phyloP scores from a whole-genome alignment of 805 yeast species.

The Teunomyces stri region DNA sequence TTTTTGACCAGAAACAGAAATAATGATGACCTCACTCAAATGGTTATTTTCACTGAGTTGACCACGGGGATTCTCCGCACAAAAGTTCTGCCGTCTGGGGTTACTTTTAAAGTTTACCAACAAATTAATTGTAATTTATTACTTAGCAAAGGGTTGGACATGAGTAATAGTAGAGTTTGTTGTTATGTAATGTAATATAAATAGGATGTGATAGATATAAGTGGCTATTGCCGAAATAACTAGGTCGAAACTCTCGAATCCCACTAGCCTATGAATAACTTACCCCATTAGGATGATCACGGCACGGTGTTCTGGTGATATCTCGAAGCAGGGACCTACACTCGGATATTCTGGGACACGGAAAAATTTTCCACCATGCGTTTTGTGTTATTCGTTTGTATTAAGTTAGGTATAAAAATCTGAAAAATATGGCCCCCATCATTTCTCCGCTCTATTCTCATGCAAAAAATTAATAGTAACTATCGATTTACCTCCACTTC shows the following conservation, averaged over 20 bases:
- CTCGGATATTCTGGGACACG: neutral
- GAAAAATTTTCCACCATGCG: neutral
- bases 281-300: neutral
- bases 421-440: neutral
- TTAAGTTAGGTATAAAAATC: neutral
- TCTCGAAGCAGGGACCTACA: neutral
- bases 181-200: no score
- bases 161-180: no score
- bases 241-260: neutral
- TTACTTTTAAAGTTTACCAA: no score
- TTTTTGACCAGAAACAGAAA: neutral
- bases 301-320: neutral
- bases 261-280: neutral
- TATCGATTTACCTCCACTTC: neutral
- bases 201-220: no score
- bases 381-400: neutral
- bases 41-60: neutral
- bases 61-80: neutral
- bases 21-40: neutral
- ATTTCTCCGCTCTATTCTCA: neutral
- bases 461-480: neutral
- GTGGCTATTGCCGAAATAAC: neutral
- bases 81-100: slow-evolving; percentile 3
- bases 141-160: no score
- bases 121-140: neutral